Conservation (phyloP, 805 yeast genomes). For the Metschnikowia continentalis region DNA sequence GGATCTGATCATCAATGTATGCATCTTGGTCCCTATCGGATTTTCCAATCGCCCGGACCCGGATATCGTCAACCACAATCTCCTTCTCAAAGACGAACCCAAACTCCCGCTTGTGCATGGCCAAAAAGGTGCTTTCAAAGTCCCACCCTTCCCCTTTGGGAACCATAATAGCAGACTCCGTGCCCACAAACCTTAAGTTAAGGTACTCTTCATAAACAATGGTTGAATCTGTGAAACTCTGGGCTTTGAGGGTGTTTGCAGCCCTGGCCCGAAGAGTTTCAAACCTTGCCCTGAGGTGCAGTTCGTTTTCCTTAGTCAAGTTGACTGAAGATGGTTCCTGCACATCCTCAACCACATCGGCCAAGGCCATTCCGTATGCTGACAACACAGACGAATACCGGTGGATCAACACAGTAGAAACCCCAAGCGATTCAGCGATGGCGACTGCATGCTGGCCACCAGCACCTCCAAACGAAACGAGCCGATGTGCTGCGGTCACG, state of each 20-base stretch:
- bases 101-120: conserved; percentile 17
- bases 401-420: conserved; percentile 16
- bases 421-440: conserved; percentile 17
- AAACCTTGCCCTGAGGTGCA: conserved; percentile 4
- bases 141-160: conserved; percentile 15
- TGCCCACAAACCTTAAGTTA: conserved; percentile 17
- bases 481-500: conserved; percentile 15
- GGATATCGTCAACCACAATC: conserved; percentile 20
- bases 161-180: conserved; percentile 18
- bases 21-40: conserved; percentile 6
- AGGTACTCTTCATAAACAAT: conserved; percentile 16
- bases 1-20: conserved; percentile 15
- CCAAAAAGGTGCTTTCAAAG: conserved; percentile 10
- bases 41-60: conserved; percentile 18
- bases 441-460: conserved; percentile 21
- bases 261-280: conserved; percentile 8
- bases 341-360: conserved; percentile 19
- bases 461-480: conserved; percentile 20
- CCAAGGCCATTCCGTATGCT: conserved; percentile 21
- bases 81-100: conserved; percentile 17
- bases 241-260: conserved; percentile 6
- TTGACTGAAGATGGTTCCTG: conserved; percentile 15
- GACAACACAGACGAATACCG: conserved; percentile 19
- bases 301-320: neutral
- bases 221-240: conserved; percentile 10